These are phyloP conservation scores for Paecilomyces sp. DNA, from an alignment of 2,329 filamentous ascomycete species.

Conservation along the genomic window DNA sequence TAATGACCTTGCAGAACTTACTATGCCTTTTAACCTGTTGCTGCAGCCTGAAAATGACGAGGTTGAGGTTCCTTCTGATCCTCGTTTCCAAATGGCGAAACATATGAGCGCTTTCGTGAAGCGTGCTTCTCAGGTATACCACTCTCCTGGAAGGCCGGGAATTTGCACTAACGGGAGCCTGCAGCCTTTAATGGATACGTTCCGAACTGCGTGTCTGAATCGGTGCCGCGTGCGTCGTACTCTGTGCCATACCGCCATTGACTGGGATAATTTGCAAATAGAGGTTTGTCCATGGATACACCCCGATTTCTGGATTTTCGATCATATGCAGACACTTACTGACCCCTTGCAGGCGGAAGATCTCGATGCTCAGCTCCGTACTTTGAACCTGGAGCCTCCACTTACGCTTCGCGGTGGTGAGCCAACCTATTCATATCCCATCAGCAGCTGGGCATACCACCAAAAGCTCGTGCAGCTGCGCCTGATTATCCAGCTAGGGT, in stretches of 20 bases:
- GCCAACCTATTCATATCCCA: slow-evolving; percentile 58
- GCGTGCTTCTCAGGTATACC: slow-evolving; percentile 40
- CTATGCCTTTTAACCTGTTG: slow-evolving; percentile 64
- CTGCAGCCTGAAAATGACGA: slow-evolving; percentile 69
- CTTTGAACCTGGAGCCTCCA: slow-evolving; percentile 54
- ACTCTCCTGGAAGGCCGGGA: background rate
- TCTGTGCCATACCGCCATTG: slow-evolving; percentile 73
- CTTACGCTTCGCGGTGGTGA: slow-evolving; percentile 48
- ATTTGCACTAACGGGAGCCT: slow-evolving; percentile 12
- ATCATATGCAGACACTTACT: background rate
- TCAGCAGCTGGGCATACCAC: slow-evolving; percentile 83
- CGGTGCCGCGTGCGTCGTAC: slow-evolving; percentile 80
- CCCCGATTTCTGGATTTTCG: background rate
- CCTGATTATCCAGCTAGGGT: slow-evolving; percentile 81
- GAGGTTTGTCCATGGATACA: slow-evolving; percentile 46
- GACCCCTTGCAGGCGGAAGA: slow-evolving; percentile 50
- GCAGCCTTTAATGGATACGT: slow-evolving; percentile 73
- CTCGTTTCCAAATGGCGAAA: slow-evolving; percentile 64
- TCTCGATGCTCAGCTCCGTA: slow-evolving; percentile 61
- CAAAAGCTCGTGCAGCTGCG: slow-evolving; percentile 88
- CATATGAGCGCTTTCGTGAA: slow-evolving; percentile 64
- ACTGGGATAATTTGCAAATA: slow-evolving; percentile 77
- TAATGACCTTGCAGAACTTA: slow-evolving; percentile 70
- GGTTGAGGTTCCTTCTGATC: slow-evolving; percentile 66
- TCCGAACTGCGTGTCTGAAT: slow-evolving; percentile 82